Base-by-base conservation (phyloP, 2,329 filamentous ascomycete genomes). In the Bipolaris victoriae region DNA sequence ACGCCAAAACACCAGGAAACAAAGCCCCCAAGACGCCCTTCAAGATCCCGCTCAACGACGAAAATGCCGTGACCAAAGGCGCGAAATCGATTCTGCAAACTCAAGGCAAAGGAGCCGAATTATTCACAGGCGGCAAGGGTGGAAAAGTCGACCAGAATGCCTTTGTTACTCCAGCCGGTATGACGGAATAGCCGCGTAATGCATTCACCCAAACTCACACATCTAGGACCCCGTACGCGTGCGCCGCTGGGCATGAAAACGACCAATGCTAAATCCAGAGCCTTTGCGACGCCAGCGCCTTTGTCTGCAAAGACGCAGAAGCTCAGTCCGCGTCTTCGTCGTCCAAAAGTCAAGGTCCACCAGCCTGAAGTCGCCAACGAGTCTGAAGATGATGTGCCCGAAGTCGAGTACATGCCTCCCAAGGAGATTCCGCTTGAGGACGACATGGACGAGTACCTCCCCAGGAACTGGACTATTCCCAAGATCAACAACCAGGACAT, bases 191-290 rank as follows among this genome's bases (percentile, higher is more conserved):
- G 24, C 35, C 40, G 36, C 18, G 13, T n/a, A 46, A 37, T 31
- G 43, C 52, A 53, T 44, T 41, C 49, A 31, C 22, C 35, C 18
- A 35, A 11, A 49, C 55, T 55, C 33, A 64, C 50, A 39, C 51
- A 57, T 60, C 29, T 29, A 46, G 49, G 51, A 47, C 52, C 47
- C 60, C 86, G 87, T 57, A 88, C 82, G 58, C 88, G 94, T 69
- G 92, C 93, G 36, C 90, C 92, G 11, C 81, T 99, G 46, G 94
- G 94, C 33, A 89, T 91, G 82, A 99, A 99, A 78, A 98, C 94
- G 1, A 98, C 95, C 50, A 99, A 99, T 76, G 92, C 91, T 52
- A 98, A 96, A 81, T 85, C 88, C 58, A 86, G 82, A 72, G 83
- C 82, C 48, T 84, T 87, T 64, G 88, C 90, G 62, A 88, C 87